Evolutionary conservation across 345 rosid species (phyloP).

Genomic region (Ceriops decandra): DNA sequence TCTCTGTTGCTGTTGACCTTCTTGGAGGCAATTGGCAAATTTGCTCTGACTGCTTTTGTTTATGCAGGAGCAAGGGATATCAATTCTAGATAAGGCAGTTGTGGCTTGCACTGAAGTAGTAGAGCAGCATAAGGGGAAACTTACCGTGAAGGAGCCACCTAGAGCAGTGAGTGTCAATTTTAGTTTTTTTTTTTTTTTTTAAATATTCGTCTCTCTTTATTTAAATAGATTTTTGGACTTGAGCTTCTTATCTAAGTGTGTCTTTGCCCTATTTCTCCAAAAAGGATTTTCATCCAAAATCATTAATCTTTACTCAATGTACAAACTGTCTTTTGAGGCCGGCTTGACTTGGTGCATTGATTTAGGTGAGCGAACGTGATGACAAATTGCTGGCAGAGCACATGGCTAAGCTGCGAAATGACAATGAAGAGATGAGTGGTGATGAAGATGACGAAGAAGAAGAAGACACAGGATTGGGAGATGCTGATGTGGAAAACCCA

Average conservation of each 20-base stretch:
- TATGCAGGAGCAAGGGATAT: constrained; percentile 86
- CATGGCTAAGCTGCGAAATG: constrained; percentile 75
- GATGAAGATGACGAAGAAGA: constrained; percentile 94
- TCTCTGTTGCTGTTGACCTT: background rate
- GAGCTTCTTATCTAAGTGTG: too few relatives aligned
- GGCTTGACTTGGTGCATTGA: constrained; percentile 11
- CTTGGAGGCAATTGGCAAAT: background rate
- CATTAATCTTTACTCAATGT: background rate
- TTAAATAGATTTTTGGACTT: too few relatives aligned
- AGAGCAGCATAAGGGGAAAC: constrained; percentile 84
- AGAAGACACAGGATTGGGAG: constrained; percentile 92
- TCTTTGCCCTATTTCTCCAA: too few relatives aligned
- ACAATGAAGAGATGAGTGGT: constrained; percentile 81
- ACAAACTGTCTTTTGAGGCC: background rate
- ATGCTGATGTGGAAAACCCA: constrained; percentile 58
- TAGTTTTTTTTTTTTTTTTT: background rate
- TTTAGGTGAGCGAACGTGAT: constrained; percentile 94
- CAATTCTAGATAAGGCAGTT: constrained; percentile 67
- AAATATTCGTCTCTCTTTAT: background rate
- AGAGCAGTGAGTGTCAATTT: constrained; percentile 66
- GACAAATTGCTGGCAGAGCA: constrained; percentile 89
- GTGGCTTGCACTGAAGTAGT: constrained; percentile 69
- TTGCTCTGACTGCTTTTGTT: constrained; percentile 1
- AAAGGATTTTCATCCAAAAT: background rate
- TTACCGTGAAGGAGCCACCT: constrained; percentile 69